phyloP scores from a whole-genome alignment of 495 filamentous ascomycete species.

The Tuber microsphaerosporum region DNA sequence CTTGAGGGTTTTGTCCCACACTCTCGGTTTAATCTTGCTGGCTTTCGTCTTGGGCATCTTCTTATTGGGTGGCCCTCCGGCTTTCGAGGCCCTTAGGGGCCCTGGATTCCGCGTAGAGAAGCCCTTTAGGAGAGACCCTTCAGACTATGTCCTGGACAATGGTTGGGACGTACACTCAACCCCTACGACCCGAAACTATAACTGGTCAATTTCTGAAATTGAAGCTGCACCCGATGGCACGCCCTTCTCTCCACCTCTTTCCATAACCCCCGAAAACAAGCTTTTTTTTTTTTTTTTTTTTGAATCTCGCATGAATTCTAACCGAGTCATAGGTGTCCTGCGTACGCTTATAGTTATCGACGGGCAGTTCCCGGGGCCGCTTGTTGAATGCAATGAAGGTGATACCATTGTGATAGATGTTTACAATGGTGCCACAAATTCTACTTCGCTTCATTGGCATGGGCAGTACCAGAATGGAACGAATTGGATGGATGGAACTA shows the following conservation, averaged over 20 bases:
- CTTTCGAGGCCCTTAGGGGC: not conserved
- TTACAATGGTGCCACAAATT: conserved; percentile 38
- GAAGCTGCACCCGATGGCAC: conserved; percentile 28
- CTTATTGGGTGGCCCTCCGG: not conserved
- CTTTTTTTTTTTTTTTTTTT: not conserved
- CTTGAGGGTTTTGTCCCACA: not conserved
- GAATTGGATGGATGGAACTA: conserved; percentile 58
- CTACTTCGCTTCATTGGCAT: conserved; percentile 57
- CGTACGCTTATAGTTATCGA: conserved; percentile 54
- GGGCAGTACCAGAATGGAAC: conserved; percentile 59
- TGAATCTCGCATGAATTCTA: not conserved
- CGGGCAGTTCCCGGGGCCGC: conserved; percentile 52
- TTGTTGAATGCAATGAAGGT: conserved; percentile 46
- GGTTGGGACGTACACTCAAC: conserved; percentile 45
- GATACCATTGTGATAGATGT: conserved; percentile 41
- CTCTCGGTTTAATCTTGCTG: not conserved
- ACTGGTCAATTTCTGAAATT: conserved; percentile 46
- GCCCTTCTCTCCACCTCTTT: conserved; percentile 14
- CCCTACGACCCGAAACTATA: conserved; percentile 45
- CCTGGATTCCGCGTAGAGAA: not conserved
- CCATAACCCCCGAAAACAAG: not conserved
- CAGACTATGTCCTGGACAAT: conserved; percentile 45
- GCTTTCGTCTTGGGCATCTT: not conserved
- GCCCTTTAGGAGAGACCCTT: conserved; percentile 34
- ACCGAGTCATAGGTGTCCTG: conserved; percentile 43